Base-by-base conservation (phyloP, 208 protist genomes). In the Naegleria lovaniensis region DNA sequence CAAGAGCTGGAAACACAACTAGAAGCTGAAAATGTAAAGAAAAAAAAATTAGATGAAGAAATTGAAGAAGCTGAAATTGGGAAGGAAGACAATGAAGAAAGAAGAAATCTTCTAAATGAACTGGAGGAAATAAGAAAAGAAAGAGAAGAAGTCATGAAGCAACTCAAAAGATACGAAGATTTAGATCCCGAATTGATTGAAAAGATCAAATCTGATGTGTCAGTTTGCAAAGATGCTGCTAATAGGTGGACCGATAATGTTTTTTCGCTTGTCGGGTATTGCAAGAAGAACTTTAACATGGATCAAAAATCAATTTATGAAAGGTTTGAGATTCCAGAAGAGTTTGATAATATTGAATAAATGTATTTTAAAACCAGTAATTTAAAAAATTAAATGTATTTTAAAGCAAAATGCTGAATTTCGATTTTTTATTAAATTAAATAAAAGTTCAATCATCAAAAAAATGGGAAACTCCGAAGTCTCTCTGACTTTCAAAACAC, bases 1-100 rank as follows among this genome's bases (percentile, higher is more conserved):
- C 6, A 41, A 51, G 83, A 40, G 15, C 52, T 87, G 83, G 6
- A 40, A 87, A 48, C 7, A 25, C 29, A 87, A 36, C 6, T 87
- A 25, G 83, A 87, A 11, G 38, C 40, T n/a, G 15, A 51, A 51
- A 40, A 51, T 16, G 6, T 9, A 25, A 87, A 87, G 40, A 87
- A 87, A 39, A 5, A 0, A 48, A 87, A 87, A 87, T 51, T 87
- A 13, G 83, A 87, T n/a, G 83, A 87, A 51, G 83, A 87, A 87
- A 87, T 87, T 52, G 3, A 87, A 51, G 40, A 87, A 51, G 83
- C 33, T 7, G 7, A 15, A 41, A n/a, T 22, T 7, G 83, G 33
- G 9, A 87, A 87, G 19, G 40, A 51, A 36, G 38, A 87, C 7
- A 51, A 11, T 13, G 83, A 87, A 29, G 83, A 87, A 15, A 40